These are phyloP conservation scores for Flaveria floridana DNA, from an alignment of 140 eudicot species.

Conservation along the genomic window DNA sequence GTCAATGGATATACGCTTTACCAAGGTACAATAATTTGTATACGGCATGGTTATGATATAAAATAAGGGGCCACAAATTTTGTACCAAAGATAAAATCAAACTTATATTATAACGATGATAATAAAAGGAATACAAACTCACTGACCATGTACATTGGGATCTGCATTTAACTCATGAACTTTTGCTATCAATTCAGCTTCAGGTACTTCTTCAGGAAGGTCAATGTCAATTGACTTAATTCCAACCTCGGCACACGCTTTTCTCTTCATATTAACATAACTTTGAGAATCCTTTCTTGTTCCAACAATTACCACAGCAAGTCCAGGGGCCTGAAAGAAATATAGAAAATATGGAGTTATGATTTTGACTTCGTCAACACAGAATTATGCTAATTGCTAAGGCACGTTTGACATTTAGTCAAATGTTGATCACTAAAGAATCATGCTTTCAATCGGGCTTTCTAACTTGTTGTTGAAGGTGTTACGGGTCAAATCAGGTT, in stretches of 20 bases:
- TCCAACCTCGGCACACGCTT: constrained; percentile 90
- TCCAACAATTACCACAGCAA: constrained; percentile 93
- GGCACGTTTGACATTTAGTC: background rate
- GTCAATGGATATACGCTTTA: background rate
- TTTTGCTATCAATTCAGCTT: constrained; percentile 71
- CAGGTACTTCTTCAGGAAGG: constrained; percentile 80
- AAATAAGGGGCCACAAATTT: background rate
- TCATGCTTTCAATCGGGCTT: background rate
- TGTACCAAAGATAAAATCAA: background rate
- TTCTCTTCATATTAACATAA: constrained; percentile 89
- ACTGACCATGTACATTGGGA: constrained; percentile 86
- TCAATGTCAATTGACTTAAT: constrained; percentile 68
- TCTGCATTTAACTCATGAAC: constrained; percentile 81
- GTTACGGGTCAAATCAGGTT: background rate
- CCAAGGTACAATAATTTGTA: background rate
- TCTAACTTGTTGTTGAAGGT: background rate
- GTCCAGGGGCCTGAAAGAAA: constrained; percentile 70
- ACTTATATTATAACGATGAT: background rate
- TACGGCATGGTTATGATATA: background rate
- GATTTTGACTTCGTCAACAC: constrained; percentile 1
- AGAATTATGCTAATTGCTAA: background rate
- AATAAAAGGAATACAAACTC: background rate
- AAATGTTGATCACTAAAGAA: constrained; percentile 19
- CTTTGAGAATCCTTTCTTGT: constrained; percentile 89
- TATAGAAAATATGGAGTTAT: background rate